Evolutionary conservation across 306 rosid genomes (phyloP), one percentile per base, ranked within the genome.

Genomic region (Ziziphus jujuba): DNA sequence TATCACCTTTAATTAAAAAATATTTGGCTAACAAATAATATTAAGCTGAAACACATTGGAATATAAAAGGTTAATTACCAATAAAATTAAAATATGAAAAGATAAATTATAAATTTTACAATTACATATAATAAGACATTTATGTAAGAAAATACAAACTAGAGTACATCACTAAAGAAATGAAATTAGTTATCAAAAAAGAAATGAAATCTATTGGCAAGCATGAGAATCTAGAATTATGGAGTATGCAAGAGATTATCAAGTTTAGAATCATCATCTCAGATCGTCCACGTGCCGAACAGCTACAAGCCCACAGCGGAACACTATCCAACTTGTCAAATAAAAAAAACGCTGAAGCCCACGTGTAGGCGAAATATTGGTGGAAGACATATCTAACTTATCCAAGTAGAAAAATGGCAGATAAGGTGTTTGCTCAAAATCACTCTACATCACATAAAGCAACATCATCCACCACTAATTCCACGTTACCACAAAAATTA

Each of bases 351-450:
- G 6, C 3, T 7, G 12, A 12, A 2, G 0, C 12, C 66, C 58
- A 69, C 72, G 38, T 52, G 28, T 35, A 33, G 0, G 14, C 5
- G 12, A 0, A 3, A 57, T 60, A 84, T 87, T 90, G 96, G 97
- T 3, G 2, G 17, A 55, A 0, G 24, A 70, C 72, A 78, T 57
- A 92, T 84, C 89, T 84, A 77, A 66, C 52, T 84, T 92, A 90
- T 90, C 97, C 89, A 71, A 88, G 65, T 49, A 60, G 79, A 84
- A 83, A 81, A 82, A 65, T 49, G 70, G 53, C 45, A 77, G 99
- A 93, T 93, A 93, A 87, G 96, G 83, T 66, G 69, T 5, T 9
- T 4, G 9, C 68, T 63, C 70, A 43, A 2, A 59, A 31, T 45
- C 69, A 69, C 72, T 79, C 74, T 76, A 49, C 69, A 71, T 88